Base-by-base conservation (phyloP, 768 basidiomycete genomes). In the Termitomyces titanicus region DNA sequence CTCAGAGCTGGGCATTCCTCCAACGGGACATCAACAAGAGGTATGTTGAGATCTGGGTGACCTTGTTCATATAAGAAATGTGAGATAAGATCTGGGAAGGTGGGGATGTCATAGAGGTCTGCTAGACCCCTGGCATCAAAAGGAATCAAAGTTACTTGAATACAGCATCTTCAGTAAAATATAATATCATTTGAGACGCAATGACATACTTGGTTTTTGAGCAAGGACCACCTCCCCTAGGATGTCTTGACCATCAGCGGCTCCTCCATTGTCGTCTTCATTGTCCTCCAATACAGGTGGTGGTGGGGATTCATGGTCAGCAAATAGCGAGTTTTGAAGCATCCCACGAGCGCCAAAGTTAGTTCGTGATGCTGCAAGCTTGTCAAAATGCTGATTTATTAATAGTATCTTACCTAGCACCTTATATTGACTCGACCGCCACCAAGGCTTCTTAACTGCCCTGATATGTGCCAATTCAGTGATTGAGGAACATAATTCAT, bases 371-470 rank as follows among this genome's bases (percentile, higher is more conserved):
- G 55, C 57, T 15, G 57, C 53, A 5, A 58, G 35, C 38, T 58
- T 54, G 37, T 62, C 58, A 27, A 61, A 40, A 11, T 58, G 49
- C 18, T 57, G 54, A 45, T 62, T 65, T 13, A 52, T 59, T 13
- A 51, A 29, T 4, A 64, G 52, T 52, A 65, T 62, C 45, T 65
- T 63, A 8, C 43, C 46, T 6, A 64, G 50, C 18, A 63, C 33
- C 13, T 64, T 18, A 20, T 57, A 49, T 9, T 37, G 54, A 38
- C 47, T 66, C 27, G 62, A 61, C 1, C 55, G 29, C 6, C 47
- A 58, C 58, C 56, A 65, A 12, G 63, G 64, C 45, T 64, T 54
- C 42, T 65, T 65, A 5, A 65, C 49, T 34, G 54, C 22, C 38
- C 25, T 60, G 54, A 17, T 58, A 62, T 20, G 63, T n/a, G 31